phyloP scores from a whole-genome alignment of 2,329 filamentous ascomycete species.

The Acephala macrosclerotiorum region DNA sequence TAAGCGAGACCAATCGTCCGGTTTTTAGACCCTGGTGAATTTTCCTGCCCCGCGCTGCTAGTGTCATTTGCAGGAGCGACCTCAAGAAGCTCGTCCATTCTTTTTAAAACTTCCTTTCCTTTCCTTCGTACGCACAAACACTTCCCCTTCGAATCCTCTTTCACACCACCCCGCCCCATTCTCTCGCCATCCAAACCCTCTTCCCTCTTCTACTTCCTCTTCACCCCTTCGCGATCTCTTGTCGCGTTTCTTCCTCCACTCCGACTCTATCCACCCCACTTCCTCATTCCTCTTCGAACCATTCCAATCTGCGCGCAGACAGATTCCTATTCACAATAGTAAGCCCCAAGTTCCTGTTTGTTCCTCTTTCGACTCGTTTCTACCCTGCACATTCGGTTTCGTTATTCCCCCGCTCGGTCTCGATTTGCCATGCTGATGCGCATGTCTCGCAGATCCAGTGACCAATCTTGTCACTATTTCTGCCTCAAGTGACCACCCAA shows the following conservation, averaged over 20 bases:
- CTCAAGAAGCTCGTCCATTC: background rate
- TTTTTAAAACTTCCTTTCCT: background rate
- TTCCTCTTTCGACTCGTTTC: background rate
- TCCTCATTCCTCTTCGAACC: conserved; percentile 14
- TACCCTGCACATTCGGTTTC: background rate
- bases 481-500: conserved; percentile 12
- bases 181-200: conserved; percentile 9
- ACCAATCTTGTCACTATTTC: conserved; percentile 6
- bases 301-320: conserved; percentile 14
- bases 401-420: background rate
- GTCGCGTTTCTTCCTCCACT: conserved; percentile 27
- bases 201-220: conserved; percentile 18
- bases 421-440: conserved; percentile 1
- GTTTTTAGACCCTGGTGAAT: background rate
- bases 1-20: background rate
- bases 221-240: conserved; percentile 17
- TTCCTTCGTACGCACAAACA: conserved; percentile 9
- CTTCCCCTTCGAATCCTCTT: conserved; percentile 28
- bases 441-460: conserved; percentile 12
- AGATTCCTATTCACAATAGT: conserved; percentile 8
- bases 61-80: background rate
- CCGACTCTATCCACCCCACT: conserved; percentile 20
- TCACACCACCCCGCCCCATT: conserved; percentile 28
- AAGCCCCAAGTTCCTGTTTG: background rate
- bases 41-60: background rate